Percentiles rank a stretch among this genome's conserved stretches.
These are phyloP conservation scores for Tolypocladium inflatum DNA, from an alignment of 2,329 filamentous ascomycete species.

Conservation along the genomic window DNA sequence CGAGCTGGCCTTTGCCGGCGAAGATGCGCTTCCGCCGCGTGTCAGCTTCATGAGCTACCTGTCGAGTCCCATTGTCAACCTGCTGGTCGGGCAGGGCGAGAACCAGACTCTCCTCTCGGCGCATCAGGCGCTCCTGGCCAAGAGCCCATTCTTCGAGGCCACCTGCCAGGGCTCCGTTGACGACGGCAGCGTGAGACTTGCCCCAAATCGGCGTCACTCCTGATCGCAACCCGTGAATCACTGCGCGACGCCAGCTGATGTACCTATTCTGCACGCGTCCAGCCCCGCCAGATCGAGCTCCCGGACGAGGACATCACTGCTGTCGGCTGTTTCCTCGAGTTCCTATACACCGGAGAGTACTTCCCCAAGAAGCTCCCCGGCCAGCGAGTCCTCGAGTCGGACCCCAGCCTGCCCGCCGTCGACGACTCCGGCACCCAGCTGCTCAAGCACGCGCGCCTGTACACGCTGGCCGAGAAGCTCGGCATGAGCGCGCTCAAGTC, in stretches of 20 bases:
- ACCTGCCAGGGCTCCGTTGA: constrained; percentile 52
- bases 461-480: constrained; percentile 79
- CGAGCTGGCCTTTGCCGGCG: constrained; percentile 28
- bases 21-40: constrained; percentile 24
- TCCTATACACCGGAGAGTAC: constrained; percentile 40
- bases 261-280: neutral
- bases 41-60: constrained; percentile 49
- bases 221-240: neutral
- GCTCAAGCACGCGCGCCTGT: constrained; percentile 80
- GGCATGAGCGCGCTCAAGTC: constrained; percentile 58
- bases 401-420: constrained; percentile 53
- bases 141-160: constrained; percentile 66
- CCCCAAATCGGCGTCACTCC: neutral
- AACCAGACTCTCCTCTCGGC: constrained; percentile 57
- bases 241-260: neutral
- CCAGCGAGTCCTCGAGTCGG: constrained; percentile 58
- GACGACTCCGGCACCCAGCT: constrained; percentile 77
- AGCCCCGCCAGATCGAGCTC: constrained; percentile 61
- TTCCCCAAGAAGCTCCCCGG: constrained; percentile 61
- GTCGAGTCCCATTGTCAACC: constrained; percentile 57
- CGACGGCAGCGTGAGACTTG: constrained; percentile 46
- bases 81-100: constrained; percentile 55
- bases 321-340: constrained; percentile 31
- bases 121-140: constrained; percentile 66
- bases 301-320: constrained; percentile 23